These are phyloP conservation scores for Pichia nanzhaoensis DNA, from an alignment of 805 yeast species.

Conservation along the genomic window DNA sequence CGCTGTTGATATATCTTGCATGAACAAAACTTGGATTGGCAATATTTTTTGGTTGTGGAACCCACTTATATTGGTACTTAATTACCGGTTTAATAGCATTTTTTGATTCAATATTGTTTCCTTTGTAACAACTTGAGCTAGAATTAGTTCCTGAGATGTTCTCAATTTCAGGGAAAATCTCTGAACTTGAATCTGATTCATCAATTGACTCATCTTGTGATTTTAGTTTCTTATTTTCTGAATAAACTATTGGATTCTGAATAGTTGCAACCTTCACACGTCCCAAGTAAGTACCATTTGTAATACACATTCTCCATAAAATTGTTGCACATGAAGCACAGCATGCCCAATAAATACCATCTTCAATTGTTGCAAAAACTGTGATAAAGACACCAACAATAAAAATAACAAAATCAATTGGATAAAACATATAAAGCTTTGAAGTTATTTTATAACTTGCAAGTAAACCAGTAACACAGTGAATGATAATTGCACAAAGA, in stretches of 20 bases:
- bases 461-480: slow-evolving; percentile 83
- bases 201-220: neutral
- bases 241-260: slow-evolving; percentile 46
- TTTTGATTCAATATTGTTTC: neutral
- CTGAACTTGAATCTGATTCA: neutral
- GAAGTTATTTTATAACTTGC: slow-evolving; percentile 62
- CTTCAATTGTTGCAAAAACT: slow-evolving; percentile 73
- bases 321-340: slow-evolving; percentile 74
- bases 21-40: slow-evolving; percentile 22
- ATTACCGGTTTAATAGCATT: slow-evolving; percentile 3
- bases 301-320: slow-evolving; percentile 69
- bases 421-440: slow-evolving; percentile 65
- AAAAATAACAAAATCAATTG: slow-evolving; percentile 70
- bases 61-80: slow-evolving; percentile 42
- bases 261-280: slow-evolving; percentile 46
- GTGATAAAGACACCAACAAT: slow-evolving; percentile 66
- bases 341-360: slow-evolving; percentile 87
- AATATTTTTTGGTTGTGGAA: slow-evolving; percentile 43
- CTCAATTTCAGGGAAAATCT: slow-evolving; percentile 11
- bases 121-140: too few species aligned
- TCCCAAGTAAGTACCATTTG: slow-evolving; percentile 80
- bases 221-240: neutral
- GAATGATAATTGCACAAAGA: slow-evolving; percentile 81
- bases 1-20: slow-evolving; percentile 42
- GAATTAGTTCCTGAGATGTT: slow-evolving; percentile 16